phyloP scores from a whole-genome alignment of 768 basidiomycete species.

The Cystobasidium tubakii region DNA sequence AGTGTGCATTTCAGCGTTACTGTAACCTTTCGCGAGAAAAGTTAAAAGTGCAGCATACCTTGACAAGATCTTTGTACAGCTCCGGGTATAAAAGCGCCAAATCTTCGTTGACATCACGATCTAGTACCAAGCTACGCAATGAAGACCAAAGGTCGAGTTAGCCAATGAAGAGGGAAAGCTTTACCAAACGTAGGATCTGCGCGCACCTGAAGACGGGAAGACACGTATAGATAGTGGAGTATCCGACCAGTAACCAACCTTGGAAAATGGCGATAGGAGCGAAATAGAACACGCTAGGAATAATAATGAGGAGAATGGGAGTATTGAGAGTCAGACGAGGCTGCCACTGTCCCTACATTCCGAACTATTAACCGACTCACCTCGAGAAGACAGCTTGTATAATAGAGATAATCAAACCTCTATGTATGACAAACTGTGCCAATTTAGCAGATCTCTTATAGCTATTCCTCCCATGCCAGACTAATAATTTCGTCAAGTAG shows the following conservation, averaged over 20 bases:
- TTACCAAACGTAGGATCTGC: not conserved
- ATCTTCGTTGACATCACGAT: conserved; percentile 92
- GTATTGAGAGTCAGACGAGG: too few relatives aligned
- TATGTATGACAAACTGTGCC: conserved; percentile 94
- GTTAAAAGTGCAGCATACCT: conserved; percentile 58
- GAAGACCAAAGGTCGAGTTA: conserved; percentile 58
- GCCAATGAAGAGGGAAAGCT: conserved; percentile 63
- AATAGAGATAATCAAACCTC: conserved; percentile 76
- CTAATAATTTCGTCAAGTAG: conserved; percentile 83
- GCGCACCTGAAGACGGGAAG: conserved; percentile 20
- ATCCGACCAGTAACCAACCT: conserved; percentile 91
- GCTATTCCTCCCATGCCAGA: conserved; percentile 98
- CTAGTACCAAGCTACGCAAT: conserved; percentile 90
- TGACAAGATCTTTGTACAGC: conserved; percentile 92
- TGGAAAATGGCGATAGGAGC: conserved; percentile 96
- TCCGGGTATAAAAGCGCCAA: conserved; percentile 92
- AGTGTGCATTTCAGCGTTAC: too few relatives aligned
- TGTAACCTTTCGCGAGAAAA: too few relatives aligned
- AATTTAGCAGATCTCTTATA: conserved; percentile 97
- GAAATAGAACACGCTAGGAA: conserved; percentile 67
- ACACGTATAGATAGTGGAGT: conserved; percentile 42
- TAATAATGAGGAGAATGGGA: not conserved
- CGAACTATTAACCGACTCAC: conserved; percentile 13
- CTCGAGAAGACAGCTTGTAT: conserved; percentile 88
- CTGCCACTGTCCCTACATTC: too few relatives aligned